Evolutionary conservation across 805 yeast genomes (phyloP), one percentile per base, ranked within the genome.

Genomic region (Wickerhamomyces alni): DNA sequence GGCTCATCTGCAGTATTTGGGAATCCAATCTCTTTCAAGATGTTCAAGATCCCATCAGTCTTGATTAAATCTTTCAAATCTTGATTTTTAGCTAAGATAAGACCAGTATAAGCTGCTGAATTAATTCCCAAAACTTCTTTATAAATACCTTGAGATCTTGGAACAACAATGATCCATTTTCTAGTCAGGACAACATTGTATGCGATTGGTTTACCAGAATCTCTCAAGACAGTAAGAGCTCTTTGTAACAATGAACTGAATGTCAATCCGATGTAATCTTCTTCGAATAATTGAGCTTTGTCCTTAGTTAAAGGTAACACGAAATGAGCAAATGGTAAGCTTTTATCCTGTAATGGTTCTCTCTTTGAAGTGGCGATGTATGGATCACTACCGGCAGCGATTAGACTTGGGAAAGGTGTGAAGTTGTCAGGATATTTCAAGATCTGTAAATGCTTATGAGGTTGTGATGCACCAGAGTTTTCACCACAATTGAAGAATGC

Each of bases 381-480:
- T 30, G 74, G 68, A 8, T 66, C 70, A 27, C 61, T 61, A 3
- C 66, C 67, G 5, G 67, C 61, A 15, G 72, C 65, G n/a, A 72
- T 52, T 12, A 54, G 45, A 34, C 77, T 80, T 37, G 86, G 82
- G 55, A 74, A 78, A 7, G 84, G 74, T 1, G 59, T 61, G 56
- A 78, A 80, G 17, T 68, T 63, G 8, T 63, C 57, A 2, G 96
- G 94, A 33, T 85, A 65, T 33, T 77, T 69, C 72, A 91, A 67
- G 61, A 89, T 80, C 62, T 93, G 99, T 46, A 93, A 62, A 62
- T 91, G 99, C 57, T 86, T 87, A 65, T 91, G 99, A 35, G 85
- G 82, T 54, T 88, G 93, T 0, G 96, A 87, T n/a, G 96, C 95
- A 2, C 98, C 99, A 45, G 94, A 78, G 50, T 77, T 72, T 16